Conservation (phyloP, 2,329 filamentous ascomycete species). For the Microsporum ferrugineum region DNA sequence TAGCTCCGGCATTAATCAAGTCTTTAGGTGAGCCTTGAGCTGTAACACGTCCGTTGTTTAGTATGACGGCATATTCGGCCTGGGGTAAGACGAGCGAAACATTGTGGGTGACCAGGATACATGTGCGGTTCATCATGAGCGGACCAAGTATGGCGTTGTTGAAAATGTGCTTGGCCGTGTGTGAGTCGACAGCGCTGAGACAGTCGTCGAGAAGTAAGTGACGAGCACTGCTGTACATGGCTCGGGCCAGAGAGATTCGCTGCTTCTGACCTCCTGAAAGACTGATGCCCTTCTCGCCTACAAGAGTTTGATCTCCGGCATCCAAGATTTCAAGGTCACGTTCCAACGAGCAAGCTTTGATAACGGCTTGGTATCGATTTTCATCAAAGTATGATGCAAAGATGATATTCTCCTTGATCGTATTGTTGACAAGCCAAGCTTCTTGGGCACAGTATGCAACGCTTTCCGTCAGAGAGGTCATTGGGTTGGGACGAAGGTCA, state of each 20-base stretch:
- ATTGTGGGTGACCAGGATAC: slow-evolving; percentile 93
- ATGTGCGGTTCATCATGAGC: slow-evolving; percentile 78
- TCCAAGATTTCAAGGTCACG: slow-evolving; percentile 87
- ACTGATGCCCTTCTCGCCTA: slow-evolving; percentile 94
- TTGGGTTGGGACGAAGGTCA: slow-evolving; percentile 67
- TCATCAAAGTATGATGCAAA: slow-evolving; percentile 75
- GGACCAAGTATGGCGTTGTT: slow-evolving; percentile 81
- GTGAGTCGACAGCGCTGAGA: slow-evolving; percentile 89
- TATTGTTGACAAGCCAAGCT: slow-evolving; percentile 92
- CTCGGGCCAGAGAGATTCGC: slow-evolving; percentile 88
- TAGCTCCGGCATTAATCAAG: slow-evolving; percentile 72
- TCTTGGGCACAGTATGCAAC: slow-evolving; percentile 95
- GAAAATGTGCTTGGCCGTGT: slow-evolving; percentile 97
- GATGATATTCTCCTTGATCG: slow-evolving; percentile 89
- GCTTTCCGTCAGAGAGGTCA: slow-evolving; percentile 78
- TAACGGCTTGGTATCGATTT: slow-evolving; percentile 72
- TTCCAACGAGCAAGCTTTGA: slow-evolving; percentile 81
- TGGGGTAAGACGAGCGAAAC: slow-evolving; percentile 73
- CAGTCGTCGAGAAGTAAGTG: slow-evolving; percentile 91
- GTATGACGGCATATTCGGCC: slow-evolving; percentile 67
- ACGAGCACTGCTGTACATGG: slow-evolving; percentile 87
- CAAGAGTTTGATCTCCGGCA: slow-evolving; percentile 80
- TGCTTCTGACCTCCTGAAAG: slow-evolving; percentile 96
- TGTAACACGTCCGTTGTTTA: slow-evolving; percentile 74
- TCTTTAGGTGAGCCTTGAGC: slow-evolving; percentile 66